phyloP scores from a whole-genome alignment of 2,329 filamentous ascomycete species.

The Xenoacremonium recifei region DNA sequence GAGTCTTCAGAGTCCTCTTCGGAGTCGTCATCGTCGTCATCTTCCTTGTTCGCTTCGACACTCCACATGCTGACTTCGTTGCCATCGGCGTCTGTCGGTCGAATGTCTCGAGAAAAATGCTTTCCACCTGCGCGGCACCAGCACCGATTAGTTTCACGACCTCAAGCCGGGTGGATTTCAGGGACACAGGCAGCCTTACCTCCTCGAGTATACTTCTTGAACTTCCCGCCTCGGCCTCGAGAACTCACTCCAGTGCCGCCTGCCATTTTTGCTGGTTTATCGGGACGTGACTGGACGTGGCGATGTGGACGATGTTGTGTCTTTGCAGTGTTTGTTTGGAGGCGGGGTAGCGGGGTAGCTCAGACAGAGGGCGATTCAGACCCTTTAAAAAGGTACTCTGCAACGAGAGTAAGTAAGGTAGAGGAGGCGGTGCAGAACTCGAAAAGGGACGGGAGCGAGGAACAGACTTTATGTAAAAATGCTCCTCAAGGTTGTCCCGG shows the following conservation, averaged over 20 bases:
- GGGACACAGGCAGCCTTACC: constrained; percentile 57
- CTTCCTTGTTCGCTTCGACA: constrained; percentile 49
- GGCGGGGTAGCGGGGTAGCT: constrained; percentile 38
- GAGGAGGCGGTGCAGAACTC: no score
- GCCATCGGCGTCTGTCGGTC: constrained; percentile 84
- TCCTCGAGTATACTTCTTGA: constrained; percentile 88
- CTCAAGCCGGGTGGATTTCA: neutral
- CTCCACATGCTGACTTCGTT: constrained; percentile 89
- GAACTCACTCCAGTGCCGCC: constrained; percentile 48
- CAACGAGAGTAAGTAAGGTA: no score
- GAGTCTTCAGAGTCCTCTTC: constrained; percentile 51
- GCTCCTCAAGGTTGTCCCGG: no score
- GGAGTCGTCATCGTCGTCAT: constrained; percentile 52
- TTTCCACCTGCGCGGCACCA: constrained; percentile 68
- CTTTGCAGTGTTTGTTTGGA: constrained; percentile 4
- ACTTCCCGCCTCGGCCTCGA: constrained; percentile 87
- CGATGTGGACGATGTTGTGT: constrained; percentile 1
- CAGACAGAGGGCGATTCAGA: constrained; percentile 2
- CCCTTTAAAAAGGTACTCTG: no score
- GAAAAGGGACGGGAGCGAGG: no score
- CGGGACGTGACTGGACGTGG: neutral
- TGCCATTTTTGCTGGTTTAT: constrained; percentile 40
- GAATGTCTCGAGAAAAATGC: constrained; percentile 89
- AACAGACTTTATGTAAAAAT: no score
- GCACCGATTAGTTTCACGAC: neutral